Base-by-base conservation (phyloP, 2,329 filamentous ascomycete species). In the Whalleya microplaca region DNA sequence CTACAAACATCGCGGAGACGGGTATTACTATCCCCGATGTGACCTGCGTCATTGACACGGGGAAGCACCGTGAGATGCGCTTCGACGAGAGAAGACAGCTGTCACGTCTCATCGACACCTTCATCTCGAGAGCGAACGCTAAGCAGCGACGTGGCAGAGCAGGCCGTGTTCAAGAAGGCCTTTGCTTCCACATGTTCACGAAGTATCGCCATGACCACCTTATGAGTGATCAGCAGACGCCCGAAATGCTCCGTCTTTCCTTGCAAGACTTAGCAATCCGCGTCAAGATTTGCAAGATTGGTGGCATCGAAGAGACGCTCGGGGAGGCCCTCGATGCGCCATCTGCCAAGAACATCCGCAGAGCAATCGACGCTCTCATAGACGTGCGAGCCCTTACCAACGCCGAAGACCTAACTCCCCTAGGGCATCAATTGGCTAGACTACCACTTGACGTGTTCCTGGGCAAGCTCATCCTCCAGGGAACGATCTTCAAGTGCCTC, bases 1-100 rank as follows among this genome's bases (percentile, higher is more conserved):
- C 95, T 1, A 99, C 95, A 14, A 99, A 99, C 70, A 99, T 99
- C 72, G 95, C 95, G 3, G 95, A 99, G 73, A 99, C 95, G 0
- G 95, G 95, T 78, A 96, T 99, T 69, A 99, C 95, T 0, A 99
- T 99, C 63, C 95, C 95, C 1, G 95, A 99, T 71, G 91, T 99
- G 27, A 98, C 95, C 0, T 96, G 93, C 66, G 95, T 99, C 45
- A 90, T 99, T 56, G 95, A 99, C 72, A 93, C 92, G 0, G 95
- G 95, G 54, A 98, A 96, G 73, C 94, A 98, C 74, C 92, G 96
- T 64, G 94, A 96, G 73, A 97, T 97, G 94, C 83, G 94, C 23
- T 98, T 96, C 66, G 94, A 99, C 69, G 95, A 99, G 76, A 86
- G 91, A 53, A 84, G 92, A 54, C 95, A 99, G 69, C 80, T 99